Evolutionary conservation across 1,284 basidiomycete species (phyloP), one percentile per base, ranked within the genome.

Genomic region (Apiotrichum laibachii): DNA sequence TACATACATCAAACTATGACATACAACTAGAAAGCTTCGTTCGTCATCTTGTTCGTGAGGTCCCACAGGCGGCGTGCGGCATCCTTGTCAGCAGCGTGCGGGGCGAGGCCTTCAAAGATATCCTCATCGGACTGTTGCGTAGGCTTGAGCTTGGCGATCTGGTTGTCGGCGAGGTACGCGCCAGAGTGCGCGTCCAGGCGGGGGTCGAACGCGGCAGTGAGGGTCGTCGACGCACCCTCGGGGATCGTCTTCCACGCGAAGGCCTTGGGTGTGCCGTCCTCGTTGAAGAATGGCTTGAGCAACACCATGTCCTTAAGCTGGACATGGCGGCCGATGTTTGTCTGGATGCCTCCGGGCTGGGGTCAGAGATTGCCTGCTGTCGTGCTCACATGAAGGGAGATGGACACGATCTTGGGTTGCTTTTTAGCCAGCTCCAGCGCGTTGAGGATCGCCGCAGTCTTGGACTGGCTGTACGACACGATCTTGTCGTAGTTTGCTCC

Each of bases 391-490:
- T 37, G 37, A 16, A 60, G 54, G 1, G 58, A 55, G 15, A 67
- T 58, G n/a, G 56, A 53, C n/a, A 37, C 22, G 15, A 67, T 45
- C 21, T 54, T 35, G 45, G 45, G 26, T 34, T 63, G 60, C 21
- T 45, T 45, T 19, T 57, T 46, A 0, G 61, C 61, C n/a, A 68
- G 49, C 9, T 44, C 39, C 5, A 55, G 16, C 2, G 56, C 60
- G 53, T 50, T 48, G n/a, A 66, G 57, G 18, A 64, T 57, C 15
- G 44, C 43, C 10, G 56, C 66, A 6, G 64, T 60, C 56, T 68
- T 68, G 53, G 40, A 46, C 56, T 64, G 65, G 22, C 62, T 64
- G 53, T 65, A 65, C 2, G 55, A 47, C 3, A 34, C 8, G 10
- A 19, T 19, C 42, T 61, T 61, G 50, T 56, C 11, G 49, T 63